phyloP scores from a whole-genome alignment of 768 basidiomycete species.

The Boletus reticuloceps region DNA sequence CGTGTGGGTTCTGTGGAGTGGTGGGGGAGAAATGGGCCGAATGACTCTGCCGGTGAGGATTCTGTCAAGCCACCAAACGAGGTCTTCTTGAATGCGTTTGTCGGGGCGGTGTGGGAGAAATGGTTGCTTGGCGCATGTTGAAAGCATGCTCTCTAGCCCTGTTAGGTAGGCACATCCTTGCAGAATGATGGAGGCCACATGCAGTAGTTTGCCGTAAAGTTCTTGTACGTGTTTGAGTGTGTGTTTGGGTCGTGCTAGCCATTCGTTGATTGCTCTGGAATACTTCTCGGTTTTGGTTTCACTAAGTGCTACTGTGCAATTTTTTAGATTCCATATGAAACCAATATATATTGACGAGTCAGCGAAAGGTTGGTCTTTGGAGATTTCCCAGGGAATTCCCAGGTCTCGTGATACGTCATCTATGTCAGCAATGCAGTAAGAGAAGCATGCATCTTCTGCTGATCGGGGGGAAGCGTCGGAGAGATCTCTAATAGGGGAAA shows the following conservation, averaged over 20 bases:
- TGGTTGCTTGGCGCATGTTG: conserved; percentile 18
- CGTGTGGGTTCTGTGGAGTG: too few species aligned
- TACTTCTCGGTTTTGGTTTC: too few species aligned
- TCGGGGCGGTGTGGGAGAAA: conserved; percentile 24
- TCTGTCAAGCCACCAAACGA: background rate
- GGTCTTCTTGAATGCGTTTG: background rate
- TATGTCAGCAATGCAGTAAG: background rate
- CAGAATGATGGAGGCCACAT: conserved; percentile 26
- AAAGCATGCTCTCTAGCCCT: too few species aligned
- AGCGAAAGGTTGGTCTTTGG: conserved; percentile 10
- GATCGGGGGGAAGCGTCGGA: background rate
- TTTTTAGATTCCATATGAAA: background rate
- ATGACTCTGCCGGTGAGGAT: too few species aligned
- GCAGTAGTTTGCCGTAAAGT: conserved; percentile 6
- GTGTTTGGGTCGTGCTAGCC: background rate
- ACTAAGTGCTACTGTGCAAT: background rate
- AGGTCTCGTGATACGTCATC: background rate
- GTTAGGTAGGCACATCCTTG: conserved; percentile 38
- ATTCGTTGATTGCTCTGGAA: background rate
- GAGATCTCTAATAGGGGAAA: background rate
- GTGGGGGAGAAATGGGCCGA: too few species aligned
- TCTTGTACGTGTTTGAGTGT: background rate
- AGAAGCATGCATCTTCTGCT: background rate
- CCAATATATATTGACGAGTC: background rate
- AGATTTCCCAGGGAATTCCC: conserved; percentile 5